Percentiles rank a stretch among this genome's conserved stretches.
phyloP scores from a whole-genome alignment of 2,329 filamentous ascomycete species.

The Phaeosphaeria sp. region DNA sequence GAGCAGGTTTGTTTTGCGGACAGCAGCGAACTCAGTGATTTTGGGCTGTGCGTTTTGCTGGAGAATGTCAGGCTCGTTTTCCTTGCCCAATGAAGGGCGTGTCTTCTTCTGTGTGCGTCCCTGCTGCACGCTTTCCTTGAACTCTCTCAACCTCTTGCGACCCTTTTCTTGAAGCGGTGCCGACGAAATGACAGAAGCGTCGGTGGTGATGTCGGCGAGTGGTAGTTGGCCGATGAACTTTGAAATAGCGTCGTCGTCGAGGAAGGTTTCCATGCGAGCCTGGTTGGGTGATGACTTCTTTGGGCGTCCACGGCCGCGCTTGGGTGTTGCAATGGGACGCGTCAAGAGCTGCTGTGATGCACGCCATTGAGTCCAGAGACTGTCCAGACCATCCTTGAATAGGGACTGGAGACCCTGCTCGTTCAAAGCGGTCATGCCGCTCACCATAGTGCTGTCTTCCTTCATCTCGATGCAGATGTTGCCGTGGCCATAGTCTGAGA shows the following conservation, averaged over 20 bases:
- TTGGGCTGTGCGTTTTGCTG: slow-evolving; percentile 39
- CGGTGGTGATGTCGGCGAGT: slow-evolving; percentile 59
- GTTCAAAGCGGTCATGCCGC: slow-evolving; percentile 44
- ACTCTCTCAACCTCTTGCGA: slow-evolving; percentile 70
- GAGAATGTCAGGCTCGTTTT: slow-evolving; percentile 32
- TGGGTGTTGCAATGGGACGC: slow-evolving; percentile 41
- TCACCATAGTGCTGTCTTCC: slow-evolving; percentile 35
- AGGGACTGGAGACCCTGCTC: slow-evolving; percentile 57
- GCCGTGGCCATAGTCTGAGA: slow-evolving; percentile 52
- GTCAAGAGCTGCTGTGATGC: slow-evolving; percentile 28
- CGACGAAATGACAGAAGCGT: slow-evolving; percentile 60
- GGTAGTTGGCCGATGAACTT: slow-evolving; percentile 65
- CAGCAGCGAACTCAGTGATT: slow-evolving; percentile 46
- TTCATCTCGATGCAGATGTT: slow-evolving; percentile 52
- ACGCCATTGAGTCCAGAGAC: slow-evolving; percentile 54
- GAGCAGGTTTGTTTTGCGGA: slow-evolving; percentile 55
- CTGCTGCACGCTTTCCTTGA: slow-evolving; percentile 66
- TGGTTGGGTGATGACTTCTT: slow-evolving; percentile 44
- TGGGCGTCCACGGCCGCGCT: slow-evolving; percentile 42
- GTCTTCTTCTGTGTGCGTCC: slow-evolving; percentile 41
- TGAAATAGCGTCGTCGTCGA: slow-evolving; percentile 41
- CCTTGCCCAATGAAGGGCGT: slow-evolving; percentile 35
- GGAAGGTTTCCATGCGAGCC: slow-evolving; percentile 56
- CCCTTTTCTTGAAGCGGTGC: slow-evolving; percentile 69
- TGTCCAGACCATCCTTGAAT: slow-evolving; percentile 58